phyloP scores from a whole-genome alignment of 768 basidiomycete species.

The Gloeopeniophorella convolvens region DNA sequence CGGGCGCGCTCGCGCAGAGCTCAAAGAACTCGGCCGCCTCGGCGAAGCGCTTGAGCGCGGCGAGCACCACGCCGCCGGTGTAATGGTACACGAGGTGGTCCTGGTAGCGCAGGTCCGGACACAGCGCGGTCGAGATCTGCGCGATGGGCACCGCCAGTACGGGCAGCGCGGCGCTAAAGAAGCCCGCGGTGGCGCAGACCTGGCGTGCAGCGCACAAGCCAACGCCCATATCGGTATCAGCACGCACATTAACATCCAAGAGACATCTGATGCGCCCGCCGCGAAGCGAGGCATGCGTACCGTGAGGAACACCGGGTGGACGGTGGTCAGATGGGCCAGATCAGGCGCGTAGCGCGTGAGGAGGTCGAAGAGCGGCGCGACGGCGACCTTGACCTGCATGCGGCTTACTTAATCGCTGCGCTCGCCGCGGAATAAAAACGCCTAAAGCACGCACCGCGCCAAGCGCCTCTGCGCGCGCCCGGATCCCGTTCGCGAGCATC shows the following conservation, averaged over 20 bases:
- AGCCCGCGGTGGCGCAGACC: constrained; percentile 50
- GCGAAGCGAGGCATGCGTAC: constrained; percentile 31
- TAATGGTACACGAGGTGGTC: constrained; percentile 87
- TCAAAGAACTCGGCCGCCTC: constrained; percentile 77
- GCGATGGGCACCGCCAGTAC: constrained; percentile 60
- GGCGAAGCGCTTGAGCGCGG: constrained; percentile 56
- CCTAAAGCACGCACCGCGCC: constrained; percentile 42
- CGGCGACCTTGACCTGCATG: constrained; percentile 41
- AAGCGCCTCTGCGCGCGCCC: constrained; percentile 38
- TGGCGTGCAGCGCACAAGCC: constrained; percentile 22
- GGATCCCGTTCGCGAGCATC: constrained; percentile 57
- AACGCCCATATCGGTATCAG: not conserved
- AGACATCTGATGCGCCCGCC: not conserved
- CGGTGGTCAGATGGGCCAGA: constrained; percentile 53
- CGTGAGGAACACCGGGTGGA: constrained; percentile 63
- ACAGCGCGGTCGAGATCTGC: constrained; percentile 50
- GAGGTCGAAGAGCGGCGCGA: constrained; percentile 55
- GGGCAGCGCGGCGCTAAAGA: constrained; percentile 52
- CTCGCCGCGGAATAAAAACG: not conserved
- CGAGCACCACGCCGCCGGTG: constrained; percentile 62
- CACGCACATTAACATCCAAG: too few relatives aligned
- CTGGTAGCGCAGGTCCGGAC: constrained; percentile 58
- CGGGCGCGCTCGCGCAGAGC: constrained; percentile 52
- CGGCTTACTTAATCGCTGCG: constrained; percentile 3
- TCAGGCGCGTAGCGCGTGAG: constrained; percentile 56